Percentiles rank a stretch among this genome's conserved stretches.
These are phyloP conservation scores for Spizellomyces punctatus DNA, from an alignment of 192 early-diverging fungal genomes.

Conservation along the genomic window DNA sequence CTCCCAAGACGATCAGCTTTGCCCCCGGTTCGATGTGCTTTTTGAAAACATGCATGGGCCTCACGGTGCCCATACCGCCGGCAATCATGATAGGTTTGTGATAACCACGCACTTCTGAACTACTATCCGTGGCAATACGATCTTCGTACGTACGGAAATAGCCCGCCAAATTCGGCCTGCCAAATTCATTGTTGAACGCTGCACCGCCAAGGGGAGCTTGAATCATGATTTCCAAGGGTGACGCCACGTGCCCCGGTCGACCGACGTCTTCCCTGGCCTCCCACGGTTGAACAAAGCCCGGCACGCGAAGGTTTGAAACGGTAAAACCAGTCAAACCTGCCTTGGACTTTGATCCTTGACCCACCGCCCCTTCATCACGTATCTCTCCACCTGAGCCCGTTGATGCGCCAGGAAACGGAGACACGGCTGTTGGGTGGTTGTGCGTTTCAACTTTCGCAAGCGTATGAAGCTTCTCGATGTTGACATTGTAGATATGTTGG, in stretches of 20 bases:
- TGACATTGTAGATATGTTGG: slow-evolving; percentile 59
- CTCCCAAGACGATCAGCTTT: slow-evolving; percentile 88
- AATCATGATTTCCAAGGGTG: slow-evolving; percentile 96
- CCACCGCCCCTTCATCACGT: slow-evolving; percentile 98
- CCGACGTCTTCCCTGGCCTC: slow-evolving; percentile 74
- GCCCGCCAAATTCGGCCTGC: slow-evolving; percentile 89
- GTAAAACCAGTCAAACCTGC: slow-evolving; percentile 95
- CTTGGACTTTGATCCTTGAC: slow-evolving; percentile 92
- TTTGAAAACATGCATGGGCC: slow-evolving; percentile 89
- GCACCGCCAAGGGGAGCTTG: slow-evolving; percentile 95
- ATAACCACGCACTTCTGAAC: slow-evolving; percentile 87
- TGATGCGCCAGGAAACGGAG: slow-evolving; percentile 96
- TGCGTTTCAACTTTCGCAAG: slow-evolving; percentile 99
- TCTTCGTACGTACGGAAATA: slow-evolving; percentile 93
- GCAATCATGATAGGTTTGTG: slow-evolving; percentile 99
- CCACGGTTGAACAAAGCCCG: slow-evolving; percentile 91
- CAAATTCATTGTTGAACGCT: slow-evolving; percentile 99
- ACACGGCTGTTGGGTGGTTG: slow-evolving; percentile 99
- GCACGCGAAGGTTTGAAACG: slow-evolving; percentile 93
- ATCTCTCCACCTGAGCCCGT: slow-evolving; percentile 99
- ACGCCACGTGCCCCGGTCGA: slow-evolving; percentile 88
- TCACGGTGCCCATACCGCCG: slow-evolving; percentile 93
- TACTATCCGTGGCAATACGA: slow-evolving; percentile 44
- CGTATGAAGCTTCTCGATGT: slow-evolving; percentile 80
- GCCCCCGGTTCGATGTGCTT: slow-evolving; percentile 77